phyloP scores from a whole-genome alignment of 208 protist species.

The Balamuthia mandrillaris region DNA sequence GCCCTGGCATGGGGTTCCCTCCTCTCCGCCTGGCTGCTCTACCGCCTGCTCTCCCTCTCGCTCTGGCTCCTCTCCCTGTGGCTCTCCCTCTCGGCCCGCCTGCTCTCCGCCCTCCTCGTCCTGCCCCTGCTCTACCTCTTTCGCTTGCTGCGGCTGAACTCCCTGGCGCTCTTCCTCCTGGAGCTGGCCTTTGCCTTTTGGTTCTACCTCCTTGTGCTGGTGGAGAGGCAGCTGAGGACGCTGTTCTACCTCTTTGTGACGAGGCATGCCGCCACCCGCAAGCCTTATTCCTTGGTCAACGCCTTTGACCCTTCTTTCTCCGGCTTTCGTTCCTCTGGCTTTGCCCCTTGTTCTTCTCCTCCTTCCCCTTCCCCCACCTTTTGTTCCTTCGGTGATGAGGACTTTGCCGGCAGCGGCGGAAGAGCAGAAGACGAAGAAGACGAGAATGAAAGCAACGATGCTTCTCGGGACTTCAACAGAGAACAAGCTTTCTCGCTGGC shows the following conservation, averaged over 20 bases:
- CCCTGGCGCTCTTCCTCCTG: too few species aligned
- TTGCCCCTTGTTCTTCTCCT: not conserved
- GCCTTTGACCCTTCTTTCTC: not conserved
- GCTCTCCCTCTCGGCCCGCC: too few species aligned
- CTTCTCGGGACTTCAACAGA: not conserved
- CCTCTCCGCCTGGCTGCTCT: too few species aligned
- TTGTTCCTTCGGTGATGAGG: not conserved
- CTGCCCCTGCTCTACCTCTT: too few species aligned
- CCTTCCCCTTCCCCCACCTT: not conserved
- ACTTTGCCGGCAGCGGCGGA: not conserved
- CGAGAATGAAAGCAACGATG: not conserved
- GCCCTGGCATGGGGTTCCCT: too few species aligned
- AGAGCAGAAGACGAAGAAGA: not conserved
- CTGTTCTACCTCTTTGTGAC: not conserved
- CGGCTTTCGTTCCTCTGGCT: not conserved
- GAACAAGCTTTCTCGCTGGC: not conserved
- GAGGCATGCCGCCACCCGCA: not conserved
- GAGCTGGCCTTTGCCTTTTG: slow-evolving; percentile 7
- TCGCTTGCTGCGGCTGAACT: too few species aligned
- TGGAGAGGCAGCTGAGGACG: not conserved
- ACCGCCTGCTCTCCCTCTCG: too few species aligned
- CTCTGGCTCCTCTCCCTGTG: too few species aligned
- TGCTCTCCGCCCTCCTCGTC: too few species aligned
- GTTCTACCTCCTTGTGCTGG: slow-evolving; percentile 22
- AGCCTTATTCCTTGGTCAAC: slow-evolving; percentile 12